Evolutionary conservation across 805 yeast genomes (phyloP), one percentile per base, ranked within the genome.

Genomic region (Zygotorulaspora danielsina): DNA sequence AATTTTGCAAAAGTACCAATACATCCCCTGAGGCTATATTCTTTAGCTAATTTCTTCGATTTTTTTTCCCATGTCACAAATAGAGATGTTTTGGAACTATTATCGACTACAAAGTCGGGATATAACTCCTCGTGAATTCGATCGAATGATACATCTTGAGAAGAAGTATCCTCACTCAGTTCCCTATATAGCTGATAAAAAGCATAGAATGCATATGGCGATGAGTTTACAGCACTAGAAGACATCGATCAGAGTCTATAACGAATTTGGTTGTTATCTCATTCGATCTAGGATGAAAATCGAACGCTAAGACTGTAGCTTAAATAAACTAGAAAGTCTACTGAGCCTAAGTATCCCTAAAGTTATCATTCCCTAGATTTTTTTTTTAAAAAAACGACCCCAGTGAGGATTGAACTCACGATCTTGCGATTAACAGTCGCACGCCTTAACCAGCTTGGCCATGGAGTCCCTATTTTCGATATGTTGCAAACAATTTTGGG

Each of bases 21-120:
- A 56, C 98, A 90, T 0, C 98, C 98, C 30, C 97, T 69, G 34
- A 90, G 66, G 7, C 33, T 36, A 37, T 56, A 61, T n/a, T 41
- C 40, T 11, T 34, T 40, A 6, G 37, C 37, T 8, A 21, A 32
- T 19, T 36, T 30, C 6, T 10, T 66, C 3, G 47, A 41, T 13
- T 52, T 50, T 41, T 73, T 71, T 50, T 78, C 80, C 96, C 96
- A 93, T 0, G 97, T 93, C 21, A 90, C 83, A 64, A 93, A 93
- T 19, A 90, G 63, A 0, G 97, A 93, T 5, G 66, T 64, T 28
- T 57, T 53, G 31, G 50, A 61, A 11, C 21, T 32, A 12, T 34
- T 32, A 35, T 51, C 33, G 1, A 33, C 29, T 2, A 27, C 10
- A 19, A 24, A 5, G 20, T 36, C 18, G 6, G 57, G 57, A 38